These are phyloP conservation scores for Glaciozyma martinii DNA, from an alignment of 768 basidiomycete genomes.

Conservation along the genomic window DNA sequence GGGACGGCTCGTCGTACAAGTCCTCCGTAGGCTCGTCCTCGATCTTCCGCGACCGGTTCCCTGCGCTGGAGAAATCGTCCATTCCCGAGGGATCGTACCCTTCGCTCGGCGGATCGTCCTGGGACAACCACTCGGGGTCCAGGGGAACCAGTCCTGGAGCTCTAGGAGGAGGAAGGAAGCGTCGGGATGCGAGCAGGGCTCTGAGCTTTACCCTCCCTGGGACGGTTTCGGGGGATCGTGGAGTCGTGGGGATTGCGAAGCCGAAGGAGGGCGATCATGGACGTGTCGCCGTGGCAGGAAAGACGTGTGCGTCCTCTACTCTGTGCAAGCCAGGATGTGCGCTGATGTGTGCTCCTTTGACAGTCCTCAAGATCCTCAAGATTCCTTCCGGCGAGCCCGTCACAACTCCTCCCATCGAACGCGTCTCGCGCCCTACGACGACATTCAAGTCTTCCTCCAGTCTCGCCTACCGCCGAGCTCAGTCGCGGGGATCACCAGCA, in stretches of 20 bases:
- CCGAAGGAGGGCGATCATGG: constrained; percentile 14
- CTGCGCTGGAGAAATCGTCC: too few relatives aligned
- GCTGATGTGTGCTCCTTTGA: not conserved
- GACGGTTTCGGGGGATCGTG: constrained; percentile 12
- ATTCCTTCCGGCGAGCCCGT: constrained; percentile 15
- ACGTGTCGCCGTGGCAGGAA: constrained; percentile 25
- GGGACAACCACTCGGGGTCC: not conserved
- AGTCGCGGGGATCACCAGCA: constrained; percentile 12
- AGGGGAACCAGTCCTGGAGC: not conserved
- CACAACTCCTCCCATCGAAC: not conserved
- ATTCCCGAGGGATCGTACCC: not conserved
- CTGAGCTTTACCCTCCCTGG: constrained; percentile 6
- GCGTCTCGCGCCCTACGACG: not conserved
- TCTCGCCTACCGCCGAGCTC: constrained; percentile 18
- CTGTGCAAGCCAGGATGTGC: not conserved
- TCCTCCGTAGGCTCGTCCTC: not conserved
- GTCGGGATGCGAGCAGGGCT: constrained; percentile 12
- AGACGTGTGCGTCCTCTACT: constrained; percentile 8
- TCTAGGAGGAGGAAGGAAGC: constrained; percentile 14
- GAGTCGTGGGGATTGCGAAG: constrained; percentile 25
- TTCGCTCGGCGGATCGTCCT: not conserved
- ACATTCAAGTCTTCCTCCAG: constrained; percentile 1
- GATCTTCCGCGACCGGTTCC: not conserved
- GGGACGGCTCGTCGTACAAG: not conserved
- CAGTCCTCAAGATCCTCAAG: constrained; percentile 21